A percentile compares a stretch with the other conserved stretches of the same genome.
Conservation (phyloP, 495 filamentous ascomycete species). For the Aspergillus campestris region DNA sequence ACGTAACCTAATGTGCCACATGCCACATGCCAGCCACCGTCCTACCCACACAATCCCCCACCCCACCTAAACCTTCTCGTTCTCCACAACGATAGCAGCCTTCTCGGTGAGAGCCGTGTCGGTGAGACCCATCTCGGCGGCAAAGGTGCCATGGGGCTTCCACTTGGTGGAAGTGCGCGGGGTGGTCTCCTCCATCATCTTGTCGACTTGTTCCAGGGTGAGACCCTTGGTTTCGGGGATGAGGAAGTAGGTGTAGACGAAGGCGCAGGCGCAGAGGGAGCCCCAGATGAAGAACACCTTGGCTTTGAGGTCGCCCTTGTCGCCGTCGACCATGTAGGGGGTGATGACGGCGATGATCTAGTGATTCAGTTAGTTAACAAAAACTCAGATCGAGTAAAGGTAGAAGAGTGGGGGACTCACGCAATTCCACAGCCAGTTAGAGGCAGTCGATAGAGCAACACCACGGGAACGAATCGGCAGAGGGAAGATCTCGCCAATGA, state of each 20-base stretch:
- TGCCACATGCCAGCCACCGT: too few species aligned
- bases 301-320: constrained; percentile 60
- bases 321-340: constrained; percentile 65
- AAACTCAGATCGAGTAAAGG: background rate
- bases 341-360: constrained; percentile 63
- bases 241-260: constrained; percentile 72
- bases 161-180: constrained; percentile 68
- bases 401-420: constrained; percentile 12
- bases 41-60: too few species aligned
- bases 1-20: too few species aligned
- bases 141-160: constrained; percentile 67
- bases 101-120: constrained; percentile 29
- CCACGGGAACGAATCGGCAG: constrained; percentile 75
- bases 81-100: constrained; percentile 12
- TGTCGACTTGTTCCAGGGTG: constrained; percentile 80
- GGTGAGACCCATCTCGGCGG: constrained; percentile 51
- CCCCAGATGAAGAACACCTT: constrained; percentile 87
- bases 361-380: background rate
- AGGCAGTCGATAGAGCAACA: constrained; percentile 71
- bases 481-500: constrained; percentile 83
- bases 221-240: constrained; percentile 83
- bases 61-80: constrained; percentile 24
- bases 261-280: constrained; percentile 53
- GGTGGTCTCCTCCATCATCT: constrained; percentile 80
- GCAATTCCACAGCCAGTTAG: constrained; percentile 84